A percentile compares a stretch with the other conserved stretches of the same genome.
These are phyloP conservation scores for Daldinia eschscholtzii DNA, from an alignment of 2,329 filamentous ascomycete genomes.

Conservation along the genomic window DNA sequence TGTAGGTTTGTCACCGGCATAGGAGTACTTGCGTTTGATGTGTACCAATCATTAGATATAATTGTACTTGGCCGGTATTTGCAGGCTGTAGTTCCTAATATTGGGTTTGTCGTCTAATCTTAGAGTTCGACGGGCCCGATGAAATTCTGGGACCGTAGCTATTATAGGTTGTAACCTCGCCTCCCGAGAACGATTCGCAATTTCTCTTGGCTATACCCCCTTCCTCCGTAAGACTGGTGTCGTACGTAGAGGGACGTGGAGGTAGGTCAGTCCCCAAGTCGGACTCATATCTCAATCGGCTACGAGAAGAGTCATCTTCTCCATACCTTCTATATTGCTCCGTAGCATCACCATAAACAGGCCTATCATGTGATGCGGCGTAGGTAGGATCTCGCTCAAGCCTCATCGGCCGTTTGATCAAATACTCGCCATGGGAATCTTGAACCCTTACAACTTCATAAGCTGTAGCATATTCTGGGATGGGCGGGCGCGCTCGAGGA, in stretches of 20 bases:
- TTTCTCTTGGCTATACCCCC: constrained; percentile 9
- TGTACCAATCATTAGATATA: not conserved
- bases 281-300: constrained; percentile 28
- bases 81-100: constrained; percentile 25
- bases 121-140: constrained; percentile 46
- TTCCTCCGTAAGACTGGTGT: not conserved
- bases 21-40: not conserved
- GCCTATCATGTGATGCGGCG: constrained; percentile 17
- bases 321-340: constrained; percentile 37
- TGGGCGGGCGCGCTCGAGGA: constrained; percentile 44
- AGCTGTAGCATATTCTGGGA: constrained; percentile 52
- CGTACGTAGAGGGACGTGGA: constrained; percentile 14
- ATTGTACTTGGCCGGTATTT: not conserved
- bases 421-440: constrained; percentile 61
- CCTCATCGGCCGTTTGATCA: constrained; percentile 58
- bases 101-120: constrained; percentile 20
- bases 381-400: constrained; percentile 49
- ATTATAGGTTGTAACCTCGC: constrained; percentile 51
- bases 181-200: constrained; percentile 24
- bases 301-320: constrained; percentile 9
- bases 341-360: constrained; percentile 43
- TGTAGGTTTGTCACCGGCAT: not conserved
- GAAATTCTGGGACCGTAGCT: constrained; percentile 62
- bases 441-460: constrained; percentile 63
- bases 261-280: constrained; percentile 27